phyloP scores from a whole-genome alignment of 176 grass and related monocot genomes.

The Raddia distichophylla region DNA sequence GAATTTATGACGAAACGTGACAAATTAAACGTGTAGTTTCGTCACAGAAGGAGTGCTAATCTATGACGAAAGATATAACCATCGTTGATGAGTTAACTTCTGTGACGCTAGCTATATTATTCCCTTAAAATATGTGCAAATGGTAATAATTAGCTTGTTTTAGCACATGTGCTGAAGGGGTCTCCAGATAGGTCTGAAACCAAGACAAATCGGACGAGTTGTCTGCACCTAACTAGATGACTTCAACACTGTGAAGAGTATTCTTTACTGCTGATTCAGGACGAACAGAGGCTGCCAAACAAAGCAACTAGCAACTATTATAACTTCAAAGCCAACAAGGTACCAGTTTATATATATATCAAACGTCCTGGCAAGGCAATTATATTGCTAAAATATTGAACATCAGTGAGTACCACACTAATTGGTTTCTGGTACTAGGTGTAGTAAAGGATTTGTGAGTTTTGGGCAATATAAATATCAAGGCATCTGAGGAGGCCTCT shows the following conservation, averaged over 20 bases:
- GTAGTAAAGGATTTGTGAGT: neutral
- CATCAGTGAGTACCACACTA: neutral
- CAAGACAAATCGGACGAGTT: constrained; percentile 30
- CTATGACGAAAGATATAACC: too few relatives aligned
- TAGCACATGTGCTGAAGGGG: constrained; percentile 37
- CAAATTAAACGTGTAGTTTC: too few relatives aligned
- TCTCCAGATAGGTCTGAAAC: constrained; percentile 40
- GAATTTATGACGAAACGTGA: too few relatives aligned
- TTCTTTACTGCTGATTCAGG: constrained; percentile 32
- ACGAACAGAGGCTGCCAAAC: constrained; percentile 34
- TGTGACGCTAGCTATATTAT: too few relatives aligned
- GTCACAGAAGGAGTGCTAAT: too few relatives aligned
- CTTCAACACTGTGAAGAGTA: neutral
- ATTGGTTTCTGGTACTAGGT: neutral
- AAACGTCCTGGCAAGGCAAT: neutral
- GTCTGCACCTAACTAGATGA: constrained; percentile 41
- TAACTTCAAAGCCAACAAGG: neutral
- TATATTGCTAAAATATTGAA: constrained; percentile 18
- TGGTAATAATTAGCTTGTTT: neutral
- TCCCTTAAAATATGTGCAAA: neutral
- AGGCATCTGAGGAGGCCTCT: neutral
- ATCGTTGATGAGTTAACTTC: too few relatives aligned
- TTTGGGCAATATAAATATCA: neutral
- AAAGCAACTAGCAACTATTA: constrained; percentile 5
- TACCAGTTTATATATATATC: neutral